Evolutionary conservation across 352 stramenopile genomes (phyloP), one percentile per base, ranked within the genome.

Genomic region (Globisporangium nunn): DNA sequence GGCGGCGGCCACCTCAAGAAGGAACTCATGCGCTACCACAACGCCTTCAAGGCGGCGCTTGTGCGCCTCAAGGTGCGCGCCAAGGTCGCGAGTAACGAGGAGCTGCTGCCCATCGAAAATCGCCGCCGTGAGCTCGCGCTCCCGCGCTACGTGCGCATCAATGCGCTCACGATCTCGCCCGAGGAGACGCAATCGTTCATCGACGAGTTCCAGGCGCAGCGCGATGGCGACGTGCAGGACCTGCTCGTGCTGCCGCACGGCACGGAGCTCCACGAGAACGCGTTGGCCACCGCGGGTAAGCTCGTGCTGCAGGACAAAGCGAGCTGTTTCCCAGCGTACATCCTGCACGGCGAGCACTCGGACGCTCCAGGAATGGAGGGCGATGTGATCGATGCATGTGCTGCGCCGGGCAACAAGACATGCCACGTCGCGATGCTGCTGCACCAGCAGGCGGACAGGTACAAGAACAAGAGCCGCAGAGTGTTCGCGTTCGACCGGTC

Each of bases 351-450:
- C 55, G 72, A 94, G 68, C 75, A 81, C 54, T 59, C 52, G 1
- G 77, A 89, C 54, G 18, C 56, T 0, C n/a, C 50, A 2, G 65
- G 70, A 28, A 68, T 72, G 45, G 72, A 90, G 40, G 85, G 83
- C 15, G 86, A 97, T 61, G 82, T 98, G 2, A 93, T 98, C 47
- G 97, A 99, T 72, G 96, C 96, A 5, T 99, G 96, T 66, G 95
- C 96, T 6, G 96, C 97, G 15, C 97, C 97, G 8, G 97, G 97
- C 15, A 99, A 99, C 76, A 99, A 99, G 75, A 99, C 97, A 17
- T 97, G 88, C 67, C 96, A 99, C 72, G 72, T 98, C 14, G 96
- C 96, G 12, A 93, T 98, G 58, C 71, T 98, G 23, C 48, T 98
- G 10, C 54, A 70, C 23, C 71, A 80, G 50, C 72, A 88, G 81